Conservation (phyloP, 257 asterid genomes). For the Solanum pennellii region DNA sequence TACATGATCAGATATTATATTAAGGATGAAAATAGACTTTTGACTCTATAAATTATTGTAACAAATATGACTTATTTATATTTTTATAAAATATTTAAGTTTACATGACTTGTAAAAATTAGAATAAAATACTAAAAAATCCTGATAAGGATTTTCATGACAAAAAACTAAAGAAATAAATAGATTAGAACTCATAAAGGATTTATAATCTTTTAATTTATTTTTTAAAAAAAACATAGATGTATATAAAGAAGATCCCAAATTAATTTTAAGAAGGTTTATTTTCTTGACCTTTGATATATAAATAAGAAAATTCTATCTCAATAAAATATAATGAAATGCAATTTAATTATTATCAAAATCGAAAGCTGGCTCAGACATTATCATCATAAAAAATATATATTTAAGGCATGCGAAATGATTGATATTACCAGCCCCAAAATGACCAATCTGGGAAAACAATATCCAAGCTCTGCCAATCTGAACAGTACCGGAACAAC, state of each 20-base stretch:
- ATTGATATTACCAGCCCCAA: slow-evolving; percentile 11
- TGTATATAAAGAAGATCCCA: neutral
- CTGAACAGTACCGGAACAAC: slow-evolving; percentile 6
- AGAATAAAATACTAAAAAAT: neutral
- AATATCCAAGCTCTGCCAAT: neutral
- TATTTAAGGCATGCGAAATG: neutral
- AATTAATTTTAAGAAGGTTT: neutral
- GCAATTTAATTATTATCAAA: neutral
- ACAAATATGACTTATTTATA: neutral
- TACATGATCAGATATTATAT: neutral
- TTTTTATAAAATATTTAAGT: neutral
- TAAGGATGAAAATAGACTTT: neutral
- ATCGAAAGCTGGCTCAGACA: neutral
- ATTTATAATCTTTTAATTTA: neutral
- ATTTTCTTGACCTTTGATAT: neutral
- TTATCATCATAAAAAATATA: too few species aligned
- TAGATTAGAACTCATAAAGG: neutral
- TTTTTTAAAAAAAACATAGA: neutral
- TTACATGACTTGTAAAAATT: neutral
- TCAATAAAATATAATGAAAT: neutral
- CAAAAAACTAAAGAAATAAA: neutral
- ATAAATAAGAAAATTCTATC: neutral
- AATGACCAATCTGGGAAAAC: slow-evolving; percentile 11
- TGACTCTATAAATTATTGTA: neutral
- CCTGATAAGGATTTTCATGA: neutral